Percentiles rank a stretch among this genome's conserved stretches.
Conservation (phyloP, 148 eudicot genomes). For the Vaccinium myrtillus region DNA sequence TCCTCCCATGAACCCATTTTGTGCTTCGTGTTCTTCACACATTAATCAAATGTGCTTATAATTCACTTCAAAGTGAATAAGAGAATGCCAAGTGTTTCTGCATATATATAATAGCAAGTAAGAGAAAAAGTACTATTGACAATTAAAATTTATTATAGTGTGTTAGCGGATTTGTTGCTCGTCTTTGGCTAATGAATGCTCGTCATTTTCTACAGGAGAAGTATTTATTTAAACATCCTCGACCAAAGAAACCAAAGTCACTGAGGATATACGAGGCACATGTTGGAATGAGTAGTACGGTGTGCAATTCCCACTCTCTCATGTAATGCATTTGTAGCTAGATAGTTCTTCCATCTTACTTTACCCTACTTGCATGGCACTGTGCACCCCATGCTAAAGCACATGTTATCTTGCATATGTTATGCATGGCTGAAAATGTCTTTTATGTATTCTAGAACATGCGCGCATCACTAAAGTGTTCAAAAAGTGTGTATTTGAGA, state of each 20-base stretch:
- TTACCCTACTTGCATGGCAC: background rate
- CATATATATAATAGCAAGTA: background rate
- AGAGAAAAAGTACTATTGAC: background rate
- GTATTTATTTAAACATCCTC: conserved; percentile 81
- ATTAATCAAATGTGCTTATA: background rate
- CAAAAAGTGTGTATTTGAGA: background rate
- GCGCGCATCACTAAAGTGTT: background rate
- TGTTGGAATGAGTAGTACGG: conserved; percentile 99
- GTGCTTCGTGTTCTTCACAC: background rate
- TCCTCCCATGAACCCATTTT: background rate
- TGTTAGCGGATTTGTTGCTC: background rate
- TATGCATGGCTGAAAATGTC: background rate
- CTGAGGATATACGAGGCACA: conserved; percentile 91
- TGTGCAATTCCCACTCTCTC: conserved; percentile 39
- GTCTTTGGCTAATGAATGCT: conserved; percentile 14
- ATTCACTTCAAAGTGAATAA: background rate
- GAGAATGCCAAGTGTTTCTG: no score
- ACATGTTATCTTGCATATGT: background rate
- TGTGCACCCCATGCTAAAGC: background rate
- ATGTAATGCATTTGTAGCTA: conserved; percentile 2
- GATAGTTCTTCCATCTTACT: background rate
- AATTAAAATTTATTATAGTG: background rate
- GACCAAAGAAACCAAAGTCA: conserved; percentile 85
- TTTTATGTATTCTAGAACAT: background rate
- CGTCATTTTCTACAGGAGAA: conserved; percentile 55